Conservation (phyloP, 2,329 filamentous ascomycete genomes). For the Lecanoromycetidae sp. region DNA sequence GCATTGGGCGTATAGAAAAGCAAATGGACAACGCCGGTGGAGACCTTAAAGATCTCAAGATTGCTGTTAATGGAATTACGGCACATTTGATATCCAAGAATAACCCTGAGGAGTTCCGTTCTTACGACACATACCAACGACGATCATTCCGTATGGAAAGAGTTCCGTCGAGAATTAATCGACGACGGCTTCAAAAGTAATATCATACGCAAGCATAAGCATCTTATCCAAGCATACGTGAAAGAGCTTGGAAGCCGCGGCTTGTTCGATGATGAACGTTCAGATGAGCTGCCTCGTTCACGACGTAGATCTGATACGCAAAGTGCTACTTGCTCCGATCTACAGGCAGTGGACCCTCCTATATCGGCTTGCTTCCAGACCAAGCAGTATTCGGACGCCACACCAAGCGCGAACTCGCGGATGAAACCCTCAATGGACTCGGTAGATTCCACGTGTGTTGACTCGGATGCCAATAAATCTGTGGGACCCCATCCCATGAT, state of each 20-base stretch:
- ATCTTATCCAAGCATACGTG: neutral
- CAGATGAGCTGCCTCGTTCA: no score
- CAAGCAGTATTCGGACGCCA: no score
- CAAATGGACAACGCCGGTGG: slow-evolving; percentile 10
- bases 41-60: slow-evolving; percentile 13
- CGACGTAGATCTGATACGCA: no score
- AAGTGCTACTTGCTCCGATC: no score
- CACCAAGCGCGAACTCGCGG: no score
- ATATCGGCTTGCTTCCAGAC: no score
- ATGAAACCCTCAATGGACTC: no score
- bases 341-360: no score
- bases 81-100: slow-evolving; percentile 9
- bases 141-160: slow-evolving; percentile 5
- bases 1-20: slow-evolving; percentile 11
- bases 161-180: slow-evolving; percentile 1
- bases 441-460: no score
- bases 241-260: slow-evolving; percentile 1
- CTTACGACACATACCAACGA: slow-evolving; percentile 5
- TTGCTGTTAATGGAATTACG: slow-evolving; percentile 18
- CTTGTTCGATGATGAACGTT: no score
- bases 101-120: slow-evolving; percentile 12
- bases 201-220: neutral
- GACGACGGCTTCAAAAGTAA: neutral
- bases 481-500: no score
- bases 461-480: no score